phyloP scores from a whole-genome alignment of 2,329 filamentous ascomycete genomes.

The Talaromyces piceae region DNA sequence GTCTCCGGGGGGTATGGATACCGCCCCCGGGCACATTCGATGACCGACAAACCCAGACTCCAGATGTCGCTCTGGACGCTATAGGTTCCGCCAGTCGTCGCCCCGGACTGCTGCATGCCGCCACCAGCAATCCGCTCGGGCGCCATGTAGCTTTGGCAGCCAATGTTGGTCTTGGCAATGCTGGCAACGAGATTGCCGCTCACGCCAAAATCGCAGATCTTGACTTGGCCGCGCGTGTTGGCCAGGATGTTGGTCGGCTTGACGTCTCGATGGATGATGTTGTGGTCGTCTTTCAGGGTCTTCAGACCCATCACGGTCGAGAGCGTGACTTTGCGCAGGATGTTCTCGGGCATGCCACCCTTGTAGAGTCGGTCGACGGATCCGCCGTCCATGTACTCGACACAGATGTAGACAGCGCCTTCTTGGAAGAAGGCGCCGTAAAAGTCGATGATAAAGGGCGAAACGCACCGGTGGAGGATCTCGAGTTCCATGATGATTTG shows the following conservation, averaged over 20 bases:
- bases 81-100: slow-evolving; percentile 74
- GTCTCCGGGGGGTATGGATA: slow-evolving; percentile 97
- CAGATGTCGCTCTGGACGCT: slow-evolving; percentile 97
- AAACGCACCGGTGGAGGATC: slow-evolving; percentile 88
- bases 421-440: slow-evolving; percentile 99
- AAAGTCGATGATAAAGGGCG: slow-evolving; percentile 96
- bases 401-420: slow-evolving; percentile 97
- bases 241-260: slow-evolving; percentile 98
- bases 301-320: slow-evolving; percentile 88
- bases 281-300: slow-evolving; percentile 92
- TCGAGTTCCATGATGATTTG: slow-evolving; percentile 97
- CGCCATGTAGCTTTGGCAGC: slow-evolving; percentile 98
- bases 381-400: slow-evolving; percentile 98
- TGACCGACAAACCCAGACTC: slow-evolving; percentile 88
- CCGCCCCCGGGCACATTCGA: slow-evolving; percentile 88
- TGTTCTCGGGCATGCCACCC: slow-evolving; percentile 80
- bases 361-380: slow-evolving; percentile 94
- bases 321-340: slow-evolving; percentile 83
- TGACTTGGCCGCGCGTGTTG: slow-evolving; percentile 84
- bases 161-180: slow-evolving; percentile 98
- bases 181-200: slow-evolving; percentile 93
- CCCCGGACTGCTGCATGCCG: slow-evolving; percentile 63
- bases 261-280: slow-evolving; percentile 97
- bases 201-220: slow-evolving; percentile 98
- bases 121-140: slow-evolving; percentile 90